Evolutionary conservation across 495 filamentous ascomycete species (phyloP), one percentile per base, ranked within the genome.

Genomic region (Podospora sp.): DNA sequence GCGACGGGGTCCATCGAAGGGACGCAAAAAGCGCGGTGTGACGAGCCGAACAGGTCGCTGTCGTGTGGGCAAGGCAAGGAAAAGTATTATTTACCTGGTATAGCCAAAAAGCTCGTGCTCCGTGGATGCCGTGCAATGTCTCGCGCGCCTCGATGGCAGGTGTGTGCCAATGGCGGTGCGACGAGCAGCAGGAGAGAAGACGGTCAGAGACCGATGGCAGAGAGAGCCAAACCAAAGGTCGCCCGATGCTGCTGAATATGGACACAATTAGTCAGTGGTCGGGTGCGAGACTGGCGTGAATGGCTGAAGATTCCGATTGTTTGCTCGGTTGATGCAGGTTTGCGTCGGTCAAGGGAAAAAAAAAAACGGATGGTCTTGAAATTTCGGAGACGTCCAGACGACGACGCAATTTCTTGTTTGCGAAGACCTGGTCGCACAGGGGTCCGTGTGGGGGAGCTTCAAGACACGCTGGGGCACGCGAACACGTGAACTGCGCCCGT

Each of bases 391-490:
- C 22, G 21, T 24, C 51, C 57, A 50, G 52, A 24, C 56, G 26
- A 36, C 61, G 62, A 65, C 36, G 53, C 53, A 61, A 64, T 51
- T 51, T 58, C 50, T 58, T 35, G n/a, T 66, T 64, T 59, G 55
- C 25, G 35, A 56, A 36, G 25, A 58, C 60, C 53, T 56, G 60
- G 63, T 61, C 51, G 62, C 57, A 66, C 74, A 76, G 65, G 74
- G 74, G 65, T 71, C 22, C n/a, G 63, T 73, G 70, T 68, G 71
- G 71, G 70, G 68, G 60, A 46, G 26, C 14, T 29, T 65, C 46
- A 70, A 75, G 73, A 74, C 72, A 74, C 66, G 72, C 68, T 68
- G 70, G 65, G 65, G 64, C 67, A 71, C 65, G 67, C 69, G 65
- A 57, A 70, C 74, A 76, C 71, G 72, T 73, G 72, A 76, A 71